Evolutionary conservation across 1,284 basidiomycete genomes (phyloP), one percentile per base, ranked within the genome.

Genomic region (Ceratobasidium sp.): DNA sequence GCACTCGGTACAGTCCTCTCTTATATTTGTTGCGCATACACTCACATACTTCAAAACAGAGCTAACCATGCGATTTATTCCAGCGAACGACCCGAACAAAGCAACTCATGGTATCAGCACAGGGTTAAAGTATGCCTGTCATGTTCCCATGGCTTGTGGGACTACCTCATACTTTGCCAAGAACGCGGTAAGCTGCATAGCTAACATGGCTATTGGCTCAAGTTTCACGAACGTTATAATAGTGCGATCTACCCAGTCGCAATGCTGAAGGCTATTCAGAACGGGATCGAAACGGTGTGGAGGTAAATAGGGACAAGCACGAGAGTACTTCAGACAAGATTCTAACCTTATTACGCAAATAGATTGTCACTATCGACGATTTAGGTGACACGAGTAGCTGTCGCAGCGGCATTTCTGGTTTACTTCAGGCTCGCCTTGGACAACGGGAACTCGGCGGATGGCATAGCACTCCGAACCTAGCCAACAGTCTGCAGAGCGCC

Each of bases 321-420:
- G 2, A 53, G 7, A 5, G n/a, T 9, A 3, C 49, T 46, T 40
- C 18, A 1, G 26, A 7, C 40, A n/a, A n/a, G n/a, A n/a, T 42
- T 55, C 33, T 55, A n/a, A 26, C 60, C 44, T 51, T 46, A 75
- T 20, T 2, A 9, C 15, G 23, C 6, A 10, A 23, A 7, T 7
- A 75, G 55, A 75, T 75, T 60, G 72, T 56, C 40, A 46, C 72
- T 33, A 49, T 55, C 15, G 72, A 75, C 20, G 72, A 75, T 33
- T 61, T 64, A 1, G 58, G n/a, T 0, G 72, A 64, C 23, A 6
- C 61, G 40, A 40, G 28, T 9, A 53, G 60, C 39, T 55, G 18
- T 26, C 56, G 46, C 10, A 46, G 42, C 42, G 70, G 42, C 28
- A 55, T 44, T 61, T 72, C 68, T 28, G 39, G 40, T 39, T 33